These are phyloP conservation scores for Olyra latifolia DNA, from an alignment of 176 grass and related monocot genomes.

Conservation along the genomic window DNA sequence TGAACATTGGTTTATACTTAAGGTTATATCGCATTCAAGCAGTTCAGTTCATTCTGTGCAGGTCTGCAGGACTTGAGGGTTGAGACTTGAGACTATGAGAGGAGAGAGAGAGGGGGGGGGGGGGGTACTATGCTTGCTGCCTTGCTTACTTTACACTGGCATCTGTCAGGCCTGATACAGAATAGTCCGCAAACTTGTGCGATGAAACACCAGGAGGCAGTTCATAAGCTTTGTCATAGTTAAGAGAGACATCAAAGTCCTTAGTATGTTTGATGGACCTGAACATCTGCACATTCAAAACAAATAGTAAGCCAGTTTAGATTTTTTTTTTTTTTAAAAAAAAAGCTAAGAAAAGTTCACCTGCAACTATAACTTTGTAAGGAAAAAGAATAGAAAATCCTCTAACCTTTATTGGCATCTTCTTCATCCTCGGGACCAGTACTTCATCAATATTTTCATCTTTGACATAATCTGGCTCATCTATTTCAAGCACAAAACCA, in stretches of 20 bases:
- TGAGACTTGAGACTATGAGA: background rate
- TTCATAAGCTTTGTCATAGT: conserved; percentile 69
- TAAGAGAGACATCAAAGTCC: conserved; percentile 90
- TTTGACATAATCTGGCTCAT: conserved; percentile 65
- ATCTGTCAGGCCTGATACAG: conserved; percentile 74
- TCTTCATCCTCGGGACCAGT: conserved; percentile 92
- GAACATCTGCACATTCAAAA: conserved; percentile 69
- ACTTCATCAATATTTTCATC: conserved; percentile 72
- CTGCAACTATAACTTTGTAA: background rate
- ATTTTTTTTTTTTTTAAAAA: background rate
- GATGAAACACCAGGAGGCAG: conserved; percentile 83
- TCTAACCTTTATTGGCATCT: conserved; percentile 94
- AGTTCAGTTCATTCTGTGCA: conserved; percentile 11
- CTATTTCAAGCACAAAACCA: conserved; percentile 80
- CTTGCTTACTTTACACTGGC: conserved; percentile 87
- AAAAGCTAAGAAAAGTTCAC: background rate
- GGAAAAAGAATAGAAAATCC: background rate
- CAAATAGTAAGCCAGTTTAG: background rate
- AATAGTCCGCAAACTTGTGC: conserved; percentile 74
- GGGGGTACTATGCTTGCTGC: conserved; percentile 33
- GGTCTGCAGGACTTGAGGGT: background rate
- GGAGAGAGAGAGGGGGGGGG: too few species aligned
- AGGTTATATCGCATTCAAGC: background rate
- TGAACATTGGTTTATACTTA: background rate
- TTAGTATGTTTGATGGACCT: conserved; percentile 87